A percentile compares a stretch with the other conserved stretches of the same genome.
Evolutionary conservation across 1,139 yeast genomes (phyloP).

Genomic region (Magnusiomyces ingens): DNA sequence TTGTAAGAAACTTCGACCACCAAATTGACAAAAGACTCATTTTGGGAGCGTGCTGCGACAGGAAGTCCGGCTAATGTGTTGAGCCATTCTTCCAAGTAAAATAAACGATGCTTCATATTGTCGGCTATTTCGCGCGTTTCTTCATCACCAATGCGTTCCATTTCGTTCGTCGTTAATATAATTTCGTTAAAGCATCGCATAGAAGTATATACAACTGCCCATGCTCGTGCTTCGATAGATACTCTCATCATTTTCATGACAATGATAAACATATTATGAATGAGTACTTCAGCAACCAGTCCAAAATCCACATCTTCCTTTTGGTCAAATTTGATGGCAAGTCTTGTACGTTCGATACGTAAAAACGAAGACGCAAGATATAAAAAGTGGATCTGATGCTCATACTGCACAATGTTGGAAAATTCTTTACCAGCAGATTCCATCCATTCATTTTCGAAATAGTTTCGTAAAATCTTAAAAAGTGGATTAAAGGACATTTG

Average conservation of each 20-base stretch:
- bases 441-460: constrained; percentile 41
- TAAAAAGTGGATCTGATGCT: constrained; percentile 46
- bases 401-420: constrained; percentile 22
- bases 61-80: constrained; percentile 56
- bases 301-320: constrained; percentile 42
- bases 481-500: constrained; percentile 75
- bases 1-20: constrained; percentile 63
- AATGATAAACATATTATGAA: constrained; percentile 58
- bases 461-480: constrained; percentile 46
- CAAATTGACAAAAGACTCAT: constrained; percentile 56
- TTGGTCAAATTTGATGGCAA: constrained; percentile 11
- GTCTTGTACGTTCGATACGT: constrained; percentile 29
- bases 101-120: constrained; percentile 47
- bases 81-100: constrained; percentile 60
- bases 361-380: constrained; percentile 68
- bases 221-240: constrained; percentile 35
- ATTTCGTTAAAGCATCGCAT: constrained; percentile 65
- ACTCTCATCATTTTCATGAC: constrained; percentile 52
- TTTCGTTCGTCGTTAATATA: constrained; percentile 46
- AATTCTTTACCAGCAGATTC: constrained; percentile 12
- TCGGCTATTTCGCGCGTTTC: constrained; percentile 45
- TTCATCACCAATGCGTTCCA: constrained; percentile 37
- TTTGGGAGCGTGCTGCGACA: constrained; percentile 56
- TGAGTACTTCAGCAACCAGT: constrained; percentile 59
- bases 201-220: constrained; percentile 50